Conservation (phyloP, 2,329 filamentous ascomycete genomes). For the Cadophora sp. region DNA sequence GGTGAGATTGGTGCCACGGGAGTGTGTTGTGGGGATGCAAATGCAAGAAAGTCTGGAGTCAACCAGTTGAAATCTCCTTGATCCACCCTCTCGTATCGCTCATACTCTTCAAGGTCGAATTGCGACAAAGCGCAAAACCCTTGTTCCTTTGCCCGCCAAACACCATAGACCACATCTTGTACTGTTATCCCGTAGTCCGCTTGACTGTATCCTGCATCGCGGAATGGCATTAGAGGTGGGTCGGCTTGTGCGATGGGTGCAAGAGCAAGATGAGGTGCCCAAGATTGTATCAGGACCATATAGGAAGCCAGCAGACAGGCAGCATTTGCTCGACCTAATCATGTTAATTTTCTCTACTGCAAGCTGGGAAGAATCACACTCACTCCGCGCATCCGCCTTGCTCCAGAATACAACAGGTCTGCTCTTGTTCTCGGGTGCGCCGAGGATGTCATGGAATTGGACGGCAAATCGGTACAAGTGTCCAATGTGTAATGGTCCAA, state of each 20-base stretch:
- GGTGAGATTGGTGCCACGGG: slow-evolving; percentile 76
- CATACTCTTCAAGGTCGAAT: slow-evolving; percentile 97
- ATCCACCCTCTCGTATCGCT: slow-evolving; percentile 93
- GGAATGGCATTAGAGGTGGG: slow-evolving; percentile 97
- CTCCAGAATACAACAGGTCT: slow-evolving; percentile 96
- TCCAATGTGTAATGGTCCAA: slow-evolving; percentile 95
- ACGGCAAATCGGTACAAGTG: slow-evolving; percentile 97
- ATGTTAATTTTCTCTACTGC: slow-evolving; percentile 35
- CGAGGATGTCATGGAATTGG: slow-evolving; percentile 92
- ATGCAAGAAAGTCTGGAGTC: slow-evolving; percentile 92
- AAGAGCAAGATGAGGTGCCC: slow-evolving; percentile 94
- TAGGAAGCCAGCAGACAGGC: slow-evolving; percentile 96
- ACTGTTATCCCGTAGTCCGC: slow-evolving; percentile 96
- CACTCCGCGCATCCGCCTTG: slow-evolving; percentile 87
- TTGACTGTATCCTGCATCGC: slow-evolving; percentile 97
- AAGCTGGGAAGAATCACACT: slow-evolving; percentile 46
- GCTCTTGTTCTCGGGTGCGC: slow-evolving; percentile 87
- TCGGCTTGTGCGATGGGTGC: slow-evolving; percentile 97
- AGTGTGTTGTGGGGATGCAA: slow-evolving; percentile 89
- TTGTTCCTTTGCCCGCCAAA: slow-evolving; percentile 99
- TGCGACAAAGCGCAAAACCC: slow-evolving; percentile 89
- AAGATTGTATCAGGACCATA: slow-evolving; percentile 98
- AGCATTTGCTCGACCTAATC: slow-evolving; percentile 85
- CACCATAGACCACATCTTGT: slow-evolving; percentile 96
- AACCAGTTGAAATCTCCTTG: slow-evolving; percentile 99